These are phyloP conservation scores for Tetrapisispora namnaoensis DNA, from an alignment of 805 yeast species.

Conservation along the genomic window DNA sequence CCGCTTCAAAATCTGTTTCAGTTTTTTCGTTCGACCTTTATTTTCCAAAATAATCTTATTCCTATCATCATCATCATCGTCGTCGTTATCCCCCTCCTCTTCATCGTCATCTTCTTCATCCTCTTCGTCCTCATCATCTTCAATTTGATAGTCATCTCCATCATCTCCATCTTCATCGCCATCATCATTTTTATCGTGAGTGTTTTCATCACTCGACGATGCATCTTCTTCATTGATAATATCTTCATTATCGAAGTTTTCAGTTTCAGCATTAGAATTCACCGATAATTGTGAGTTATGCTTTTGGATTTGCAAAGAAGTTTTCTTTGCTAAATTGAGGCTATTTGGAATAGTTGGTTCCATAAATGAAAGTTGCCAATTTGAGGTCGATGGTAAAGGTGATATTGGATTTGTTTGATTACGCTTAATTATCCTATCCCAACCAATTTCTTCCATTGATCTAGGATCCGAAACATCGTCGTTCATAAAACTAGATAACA, in stretches of 20 bases:
- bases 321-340: not conserved
- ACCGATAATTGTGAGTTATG: constrained; percentile 20
- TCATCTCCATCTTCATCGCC: constrained; percentile 12
- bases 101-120: constrained; percentile 14
- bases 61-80: not conserved
- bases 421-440: constrained; percentile 18
- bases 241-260: constrained; percentile 10
- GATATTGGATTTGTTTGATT: constrained; percentile 2
- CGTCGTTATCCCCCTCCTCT: constrained; percentile 6
- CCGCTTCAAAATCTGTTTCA: not conserved
- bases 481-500: constrained; percentile 48
- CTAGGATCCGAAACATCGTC: constrained; percentile 62
- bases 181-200: constrained; percentile 5
- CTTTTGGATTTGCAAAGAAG: not conserved
- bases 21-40: too few relatives aligned
- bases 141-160: constrained; percentile 9
- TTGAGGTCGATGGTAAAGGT: constrained; percentile 9
- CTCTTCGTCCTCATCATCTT: constrained; percentile 10
- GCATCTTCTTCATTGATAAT: constrained; percentile 11
- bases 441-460: constrained; percentile 47
- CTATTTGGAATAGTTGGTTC: constrained; percentile 7
- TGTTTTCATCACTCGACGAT: too few relatives aligned
- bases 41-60: too few relatives aligned
- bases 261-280: constrained; percentile 6
- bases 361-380: constrained; percentile 4